These are phyloP conservation scores for Citrus medica DNA, from an alignment of 345 rosid species.

Conservation along the genomic window DNA sequence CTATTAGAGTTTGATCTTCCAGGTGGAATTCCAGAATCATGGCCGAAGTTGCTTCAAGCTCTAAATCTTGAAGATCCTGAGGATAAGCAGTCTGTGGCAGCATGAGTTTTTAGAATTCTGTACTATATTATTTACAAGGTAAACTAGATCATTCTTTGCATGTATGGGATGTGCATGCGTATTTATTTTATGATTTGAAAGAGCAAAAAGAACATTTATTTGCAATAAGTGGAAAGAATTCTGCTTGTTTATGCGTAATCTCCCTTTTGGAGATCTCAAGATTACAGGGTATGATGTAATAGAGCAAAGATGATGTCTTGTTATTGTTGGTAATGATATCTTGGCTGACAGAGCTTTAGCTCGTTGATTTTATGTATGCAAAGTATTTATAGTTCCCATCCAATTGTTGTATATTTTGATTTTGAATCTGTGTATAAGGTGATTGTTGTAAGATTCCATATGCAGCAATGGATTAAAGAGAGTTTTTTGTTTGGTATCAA, in stretches of 20 bases:
- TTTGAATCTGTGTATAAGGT: neutral
- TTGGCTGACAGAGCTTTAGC: slow-evolving; percentile 3
- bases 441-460: too few relatives aligned
- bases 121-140: slow-evolving; percentile 22
- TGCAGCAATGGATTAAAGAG: too few relatives aligned
- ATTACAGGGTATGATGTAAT: neutral
- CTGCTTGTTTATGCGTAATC: neutral
- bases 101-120: slow-evolving; percentile 29
- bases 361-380: neutral
- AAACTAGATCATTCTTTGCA: slow-evolving; percentile 60
- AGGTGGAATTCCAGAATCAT: slow-evolving; percentile 95
- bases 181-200: slow-evolving; percentile 19
- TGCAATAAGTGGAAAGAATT: slow-evolving; percentile 5
- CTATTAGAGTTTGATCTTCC: slow-evolving; percentile 88
- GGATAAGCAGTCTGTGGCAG: slow-evolving; percentile 61
- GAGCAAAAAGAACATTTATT: slow-evolving; percentile 6
- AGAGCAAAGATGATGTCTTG: slow-evolving; percentile 5
- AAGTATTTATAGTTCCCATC: neutral
- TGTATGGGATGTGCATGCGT: slow-evolving; percentile 29
- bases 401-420: neutral
- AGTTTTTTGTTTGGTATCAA: neutral
- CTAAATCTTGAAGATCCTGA: slow-evolving; percentile 66
- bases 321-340: slow-evolving; percentile 1
- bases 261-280: neutral
- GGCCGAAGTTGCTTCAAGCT: slow-evolving; percentile 92